Base-by-base conservation (phyloP, 208 protist genomes). In the Dictyostelium gargantuum region DNA sequence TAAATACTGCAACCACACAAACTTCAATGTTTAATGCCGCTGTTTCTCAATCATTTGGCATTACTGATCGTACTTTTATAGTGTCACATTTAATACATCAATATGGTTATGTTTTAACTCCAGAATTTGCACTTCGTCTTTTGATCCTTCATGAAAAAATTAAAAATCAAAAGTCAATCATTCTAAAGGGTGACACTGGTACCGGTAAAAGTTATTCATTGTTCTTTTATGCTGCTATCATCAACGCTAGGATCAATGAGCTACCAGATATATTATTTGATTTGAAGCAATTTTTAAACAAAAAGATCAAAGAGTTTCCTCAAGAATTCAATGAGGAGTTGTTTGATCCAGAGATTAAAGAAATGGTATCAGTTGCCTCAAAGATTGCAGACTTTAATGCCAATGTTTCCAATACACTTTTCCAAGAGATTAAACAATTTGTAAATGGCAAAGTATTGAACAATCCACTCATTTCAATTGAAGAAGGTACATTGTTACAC, bases 171-270 rank as follows among this genome's bases (percentile, higher is more conserved):
- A 42, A 35, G 66, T 63, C 74, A 42, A 1, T 93, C 0, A 70
- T 93, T 17, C 29, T 93, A 0, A 73, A 38, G 35, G 93, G 93
- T 54, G 89, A 91, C 3, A 95, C 93, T n/a, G 93, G 93, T 48
- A 61, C 75, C 13, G 93, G 93, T n/a, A 95, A 95, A 40, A 93
- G 91, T 26, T 81, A 79, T 35, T 63, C 79, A 6, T 40, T 95
- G 1, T n/a, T 84, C 0, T 72, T 95, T 26, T 94, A 92, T 35
- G 61, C 81, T 29, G 13, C 72, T 15, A 32, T 96, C 5, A 79
- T 94, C 21, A 94, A 96, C 35, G 80, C 68, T 26, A 79, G 29
- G 13, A 74, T 76, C 26, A 23, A 75, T 26, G 8, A 19, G 13
- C 1, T 89, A 19, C 82, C 82, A 15, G 70, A 89, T 54, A 89